Evolutionary conservation across 2,329 filamentous ascomycete genomes (phyloP), one percentile per base, ranked within the genome.

Genomic region (Lecanoromycetidae sp.): DNA sequence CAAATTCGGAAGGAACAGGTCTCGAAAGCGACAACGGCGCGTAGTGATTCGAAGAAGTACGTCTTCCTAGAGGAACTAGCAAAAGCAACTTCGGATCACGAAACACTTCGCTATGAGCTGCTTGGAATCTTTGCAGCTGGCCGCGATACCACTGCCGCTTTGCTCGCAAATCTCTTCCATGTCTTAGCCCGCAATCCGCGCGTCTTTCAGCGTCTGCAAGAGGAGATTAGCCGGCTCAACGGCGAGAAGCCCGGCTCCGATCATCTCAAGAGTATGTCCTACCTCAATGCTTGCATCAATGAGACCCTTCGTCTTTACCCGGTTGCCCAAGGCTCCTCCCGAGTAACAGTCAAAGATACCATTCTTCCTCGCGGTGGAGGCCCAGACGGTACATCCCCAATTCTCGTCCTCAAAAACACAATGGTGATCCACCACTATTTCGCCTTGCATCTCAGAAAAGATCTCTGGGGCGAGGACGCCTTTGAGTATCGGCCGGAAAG

Each of bases 51-150:
- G n/a, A n/a, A n/a, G n/a, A n/a, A n/a, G n/a, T n/a, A 38, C 55
- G 64, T 77, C 12, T 80, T 80, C 53, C 64, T 80, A 12, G 62
- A 77, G 42, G 76, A 77, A 54, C 59, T 82, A 30, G 64, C 37
- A 37, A 49, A 54, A 25, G 20, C n/a, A 13, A 58, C 55, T 3
- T 30, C 43, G n/a, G 56, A 60, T 39, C 54, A 51, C 5, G 37
- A 52, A 5, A 48, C 54, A 15, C 44, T 60, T 10, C 54, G 58
- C 9, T 38, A 44, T 19, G 49, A 61, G 34, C 50, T 64, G 32
- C 45, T 67, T 29, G 65, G 63, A 39, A 55, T 64, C n/a, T 56
- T 66, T 6, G 49, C 64, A 5, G 64, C 63, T 6, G 63, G 61
- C 1, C 56, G 64, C 2, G 64, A 66, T 48, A 64, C 62, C 1